Evolutionary conservation across 2,329 filamentous ascomycete species (phyloP).

Genomic region (Trichoderma sp.): DNA sequence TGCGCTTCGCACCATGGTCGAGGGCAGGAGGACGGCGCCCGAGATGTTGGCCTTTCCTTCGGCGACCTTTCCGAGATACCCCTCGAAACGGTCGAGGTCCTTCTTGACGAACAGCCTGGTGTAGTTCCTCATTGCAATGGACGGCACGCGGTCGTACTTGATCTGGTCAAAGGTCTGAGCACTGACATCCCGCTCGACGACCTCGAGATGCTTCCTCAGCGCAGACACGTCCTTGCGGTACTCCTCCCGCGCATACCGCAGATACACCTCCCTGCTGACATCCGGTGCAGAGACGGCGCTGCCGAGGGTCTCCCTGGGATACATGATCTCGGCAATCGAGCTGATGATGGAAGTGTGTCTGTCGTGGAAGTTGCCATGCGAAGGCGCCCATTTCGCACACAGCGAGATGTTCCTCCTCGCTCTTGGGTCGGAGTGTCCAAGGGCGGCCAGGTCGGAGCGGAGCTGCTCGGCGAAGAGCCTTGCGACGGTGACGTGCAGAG

Average conservation of each 20-base stretch:
- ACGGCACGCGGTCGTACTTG: slow-evolving; percentile 59
- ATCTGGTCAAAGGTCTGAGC: slow-evolving; percentile 52
- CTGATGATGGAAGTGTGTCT: slow-evolving; percentile 59
- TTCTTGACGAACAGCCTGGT: slow-evolving; percentile 52
- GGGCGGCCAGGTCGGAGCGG: slow-evolving; percentile 47
- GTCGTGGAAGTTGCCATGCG: slow-evolving; percentile 58
- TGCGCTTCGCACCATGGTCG: slow-evolving; percentile 46
- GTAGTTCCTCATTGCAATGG: slow-evolving; percentile 59
- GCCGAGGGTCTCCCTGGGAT: slow-evolving; percentile 41
- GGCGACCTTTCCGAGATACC: slow-evolving; percentile 54
- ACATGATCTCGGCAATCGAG: slow-evolving; percentile 59
- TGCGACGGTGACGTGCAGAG: slow-evolving; percentile 55
- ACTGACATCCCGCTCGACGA: slow-evolving; percentile 57
- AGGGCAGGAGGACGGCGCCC: slow-evolving; percentile 58
- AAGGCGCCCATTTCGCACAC: slow-evolving; percentile 64
- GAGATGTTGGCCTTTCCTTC: slow-evolving; percentile 54
- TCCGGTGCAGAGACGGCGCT: slow-evolving; percentile 41
- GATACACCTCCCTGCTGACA: slow-evolving; percentile 50
- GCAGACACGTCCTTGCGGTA: slow-evolving; percentile 56
- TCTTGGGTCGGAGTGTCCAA: slow-evolving; percentile 45
- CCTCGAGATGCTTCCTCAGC: slow-evolving; percentile 54
- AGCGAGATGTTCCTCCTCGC: slow-evolving; percentile 54
- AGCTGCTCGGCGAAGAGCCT: slow-evolving; percentile 61
- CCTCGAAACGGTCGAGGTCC: slow-evolving; percentile 52
- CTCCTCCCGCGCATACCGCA: slow-evolving; percentile 56